Evolutionary conservation across 495 filamentous ascomycete species (phyloP).

Genomic region (Penicillium herquei): DNA sequence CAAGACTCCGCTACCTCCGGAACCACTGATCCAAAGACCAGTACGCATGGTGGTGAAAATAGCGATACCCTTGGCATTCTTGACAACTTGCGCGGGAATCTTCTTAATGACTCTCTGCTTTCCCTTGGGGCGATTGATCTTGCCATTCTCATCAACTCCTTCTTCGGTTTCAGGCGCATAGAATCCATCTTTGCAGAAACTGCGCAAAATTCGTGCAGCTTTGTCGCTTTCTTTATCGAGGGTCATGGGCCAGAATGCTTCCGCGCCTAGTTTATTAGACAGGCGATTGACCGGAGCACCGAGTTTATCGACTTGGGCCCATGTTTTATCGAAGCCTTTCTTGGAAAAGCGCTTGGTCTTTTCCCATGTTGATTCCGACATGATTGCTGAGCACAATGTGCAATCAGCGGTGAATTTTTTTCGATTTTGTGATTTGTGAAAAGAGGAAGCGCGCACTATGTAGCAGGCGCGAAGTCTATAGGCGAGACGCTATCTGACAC

Average conservation of each 20-base stretch:
- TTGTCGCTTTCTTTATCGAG: constrained; percentile 82
- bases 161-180: constrained; percentile 43
- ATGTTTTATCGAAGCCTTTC: constrained; percentile 56
- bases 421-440: not conserved
- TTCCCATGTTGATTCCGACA: constrained; percentile 37
- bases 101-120: constrained; percentile 75
- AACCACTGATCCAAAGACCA: constrained; percentile 86
- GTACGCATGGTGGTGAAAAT: constrained; percentile 94
- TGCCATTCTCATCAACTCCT: constrained; percentile 31
- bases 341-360: constrained; percentile 46
- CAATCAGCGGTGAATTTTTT: not conserved
- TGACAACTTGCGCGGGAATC: constrained; percentile 78
- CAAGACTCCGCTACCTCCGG: constrained; percentile 76
- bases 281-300: constrained; percentile 72
- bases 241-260: constrained; percentile 79
- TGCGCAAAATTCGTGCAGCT: constrained; percentile 73
- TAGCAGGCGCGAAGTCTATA: constrained; percentile 13
- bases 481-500: constrained; percentile 14
- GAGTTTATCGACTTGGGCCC: constrained; percentile 50
- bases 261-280: constrained; percentile 69
- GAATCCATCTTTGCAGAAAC: constrained; percentile 76
- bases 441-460: not conserved
- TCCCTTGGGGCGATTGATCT: constrained; percentile 55
- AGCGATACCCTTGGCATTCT: constrained; percentile 80
- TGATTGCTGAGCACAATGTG: constrained; percentile 12